A percentile compares a stretch with the other conserved stretches of the same genome.
Conservation (phyloP, 148 eudicot genomes). For the Rhododendron vialii region DNA sequence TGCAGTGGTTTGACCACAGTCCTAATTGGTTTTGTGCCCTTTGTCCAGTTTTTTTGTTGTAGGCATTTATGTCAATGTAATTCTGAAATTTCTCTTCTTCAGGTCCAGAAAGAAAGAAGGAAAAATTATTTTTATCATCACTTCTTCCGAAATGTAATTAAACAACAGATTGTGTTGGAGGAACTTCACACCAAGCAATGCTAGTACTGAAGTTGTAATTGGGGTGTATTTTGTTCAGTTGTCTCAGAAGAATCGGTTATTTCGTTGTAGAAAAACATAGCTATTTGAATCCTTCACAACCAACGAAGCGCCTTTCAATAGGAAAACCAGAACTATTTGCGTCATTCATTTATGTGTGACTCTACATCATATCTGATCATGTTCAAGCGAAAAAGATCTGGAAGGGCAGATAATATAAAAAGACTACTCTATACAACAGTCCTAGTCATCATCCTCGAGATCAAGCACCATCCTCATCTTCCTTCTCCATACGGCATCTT, state of each 20-base stretch:
- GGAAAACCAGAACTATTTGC: neutral
- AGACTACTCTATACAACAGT: neutral
- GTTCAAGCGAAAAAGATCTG: neutral
- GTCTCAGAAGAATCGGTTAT: neutral
- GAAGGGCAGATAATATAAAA: neutral
- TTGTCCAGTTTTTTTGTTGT: neutral
- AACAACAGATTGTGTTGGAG: neutral
- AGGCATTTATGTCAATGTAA: neutral
- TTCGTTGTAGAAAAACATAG: neutral
- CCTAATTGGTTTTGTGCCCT: neutral
- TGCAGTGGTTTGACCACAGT: neutral
- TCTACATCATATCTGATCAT: neutral
- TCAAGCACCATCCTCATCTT: constrained; percentile 62
- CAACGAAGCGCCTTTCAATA: neutral
- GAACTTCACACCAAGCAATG: neutral
- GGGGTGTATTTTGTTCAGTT: neutral
- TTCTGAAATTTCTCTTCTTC: no score
- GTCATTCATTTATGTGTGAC: neutral
- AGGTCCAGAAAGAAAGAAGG: no score
- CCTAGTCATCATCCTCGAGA: constrained; percentile 67
- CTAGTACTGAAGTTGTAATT: neutral
- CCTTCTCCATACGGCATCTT: constrained; percentile 43
- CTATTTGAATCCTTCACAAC: neutral
- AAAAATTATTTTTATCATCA: no score
- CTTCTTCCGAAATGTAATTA: neutral